A percentile compares a stretch with the other conserved stretches of the same genome.
Evolutionary conservation across 2,329 filamentous ascomycete genomes (phyloP).

Genomic region (Pestalotiopsis sp.): DNA sequence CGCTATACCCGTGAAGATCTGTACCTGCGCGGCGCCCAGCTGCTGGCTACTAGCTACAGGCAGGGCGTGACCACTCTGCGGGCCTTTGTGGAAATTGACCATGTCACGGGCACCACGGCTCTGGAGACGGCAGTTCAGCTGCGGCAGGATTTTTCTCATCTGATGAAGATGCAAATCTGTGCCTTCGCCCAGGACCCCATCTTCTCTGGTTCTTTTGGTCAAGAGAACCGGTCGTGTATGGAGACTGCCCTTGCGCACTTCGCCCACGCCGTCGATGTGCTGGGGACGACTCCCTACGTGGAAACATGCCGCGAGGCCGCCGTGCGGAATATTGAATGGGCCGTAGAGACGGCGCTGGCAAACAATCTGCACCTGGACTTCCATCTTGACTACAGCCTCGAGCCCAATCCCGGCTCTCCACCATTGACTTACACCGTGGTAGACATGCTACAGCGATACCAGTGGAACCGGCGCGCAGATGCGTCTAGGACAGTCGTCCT

Average conservation of each 20-base stretch:
- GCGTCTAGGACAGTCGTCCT: conserved; percentile 56
- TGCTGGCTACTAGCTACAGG: conserved; percentile 65
- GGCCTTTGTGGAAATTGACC: conserved; percentile 73
- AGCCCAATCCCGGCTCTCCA: conserved; percentile 35
- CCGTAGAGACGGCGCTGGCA: conserved; percentile 55
- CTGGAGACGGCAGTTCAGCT: conserved; percentile 58
- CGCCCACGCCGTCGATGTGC: conserved; percentile 50
- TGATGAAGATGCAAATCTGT: conserved; percentile 67
- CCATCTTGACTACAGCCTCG: conserved; percentile 72
- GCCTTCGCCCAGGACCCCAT: conserved; percentile 73
- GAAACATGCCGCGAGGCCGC: conserved; percentile 53
- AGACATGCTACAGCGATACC: conserved; percentile 45
- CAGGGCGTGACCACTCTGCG: conserved; percentile 71
- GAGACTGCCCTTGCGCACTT: conserved; percentile 30
- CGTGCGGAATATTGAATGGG: conserved; percentile 64
- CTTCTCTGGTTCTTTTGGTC: conserved; percentile 55
- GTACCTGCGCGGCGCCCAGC: conserved; percentile 63
- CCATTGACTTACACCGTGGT: conserved; percentile 59
- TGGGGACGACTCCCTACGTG: conserved; percentile 73
- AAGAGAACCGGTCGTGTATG: conserved; percentile 53
- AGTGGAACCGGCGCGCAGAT: conserved; percentile 47
- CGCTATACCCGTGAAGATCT: conserved; percentile 65
- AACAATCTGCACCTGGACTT: conserved; percentile 65
- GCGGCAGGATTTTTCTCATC: conserved; percentile 53
- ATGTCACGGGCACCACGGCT: conserved; percentile 48